Evolutionary conservation across 352 stramenopile species (phyloP).

Genomic region (Phytophthora uliginosa): DNA sequence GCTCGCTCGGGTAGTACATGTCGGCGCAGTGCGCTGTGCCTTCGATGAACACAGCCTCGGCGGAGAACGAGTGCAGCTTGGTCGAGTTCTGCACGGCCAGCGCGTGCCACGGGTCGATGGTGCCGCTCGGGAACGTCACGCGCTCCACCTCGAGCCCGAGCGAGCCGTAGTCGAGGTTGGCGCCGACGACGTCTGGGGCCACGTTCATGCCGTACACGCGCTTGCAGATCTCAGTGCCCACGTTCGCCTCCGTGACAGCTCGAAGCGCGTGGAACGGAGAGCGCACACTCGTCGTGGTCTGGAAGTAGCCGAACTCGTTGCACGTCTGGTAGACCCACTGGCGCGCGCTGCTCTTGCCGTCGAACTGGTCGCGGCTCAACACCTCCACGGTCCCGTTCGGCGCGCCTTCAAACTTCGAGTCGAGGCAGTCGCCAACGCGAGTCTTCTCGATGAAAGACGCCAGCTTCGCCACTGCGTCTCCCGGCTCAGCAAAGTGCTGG

Average conservation of each 20-base stretch:
- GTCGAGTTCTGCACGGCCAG: slow-evolving; percentile 83
- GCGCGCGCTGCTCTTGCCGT: slow-evolving; percentile 72
- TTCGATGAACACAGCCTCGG: slow-evolving; percentile 81
- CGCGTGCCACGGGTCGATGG: slow-evolving; percentile 89
- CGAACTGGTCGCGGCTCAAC: slow-evolving; percentile 67
- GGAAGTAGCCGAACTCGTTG: slow-evolving; percentile 93
- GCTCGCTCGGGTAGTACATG: slow-evolving; percentile 81
- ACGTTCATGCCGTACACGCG: slow-evolving; percentile 81
- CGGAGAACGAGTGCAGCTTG: slow-evolving; percentile 58
- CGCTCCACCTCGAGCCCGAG: slow-evolving; percentile 84
- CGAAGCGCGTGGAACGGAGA: slow-evolving; percentile 79
- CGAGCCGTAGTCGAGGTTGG: slow-evolving; percentile 84
- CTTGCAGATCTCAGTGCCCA: slow-evolving; percentile 83
- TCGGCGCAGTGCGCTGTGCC: slow-evolving; percentile 85
- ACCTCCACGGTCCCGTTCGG: slow-evolving; percentile 75
- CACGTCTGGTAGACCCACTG: slow-evolving; percentile 93
- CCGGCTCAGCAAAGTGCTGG: slow-evolving; percentile 52
- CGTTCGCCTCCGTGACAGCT: slow-evolving; percentile 77
- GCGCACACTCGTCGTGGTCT: slow-evolving; percentile 66
- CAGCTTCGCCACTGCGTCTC: slow-evolving; percentile 53
- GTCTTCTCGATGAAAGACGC: slow-evolving; percentile 69
- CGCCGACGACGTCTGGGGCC: slow-evolving; percentile 62
- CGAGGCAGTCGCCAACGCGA: slow-evolving; percentile 65
- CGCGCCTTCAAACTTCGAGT: slow-evolving; percentile 85
- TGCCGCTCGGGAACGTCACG: slow-evolving; percentile 85